Percentiles rank a stretch among this genome's conserved stretches.
These are phyloP conservation scores for Colletotrichum sp. DNA, from an alignment of 2,329 filamentous ascomycete genomes.

Conservation along the genomic window DNA sequence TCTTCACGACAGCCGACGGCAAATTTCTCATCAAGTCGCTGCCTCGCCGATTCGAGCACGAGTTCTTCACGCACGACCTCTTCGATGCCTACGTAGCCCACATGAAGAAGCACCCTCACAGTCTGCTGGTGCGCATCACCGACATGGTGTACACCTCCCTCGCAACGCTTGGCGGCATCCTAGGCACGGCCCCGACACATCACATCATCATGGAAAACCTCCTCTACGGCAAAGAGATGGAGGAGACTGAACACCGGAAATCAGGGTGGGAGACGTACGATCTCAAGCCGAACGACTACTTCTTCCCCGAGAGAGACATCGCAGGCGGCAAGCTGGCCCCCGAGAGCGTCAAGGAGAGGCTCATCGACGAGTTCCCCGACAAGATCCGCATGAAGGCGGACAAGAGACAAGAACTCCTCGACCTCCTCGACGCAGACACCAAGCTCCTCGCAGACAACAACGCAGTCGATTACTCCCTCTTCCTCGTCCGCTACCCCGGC, in stretches of 20 bases:
- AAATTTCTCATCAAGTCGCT: slow-evolving; percentile 75
- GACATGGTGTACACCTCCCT: slow-evolving; percentile 67
- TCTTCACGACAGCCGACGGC: slow-evolving; percentile 71
- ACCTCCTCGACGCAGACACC: slow-evolving; percentile 65
- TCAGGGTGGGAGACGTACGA: slow-evolving; percentile 73
- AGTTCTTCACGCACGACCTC: slow-evolving; percentile 71
- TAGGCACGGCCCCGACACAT: slow-evolving; percentile 69
- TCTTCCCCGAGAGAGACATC: slow-evolving; percentile 77
- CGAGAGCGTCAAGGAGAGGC: slow-evolving; percentile 66
- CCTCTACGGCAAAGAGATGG: slow-evolving; percentile 61
- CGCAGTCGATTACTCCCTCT: slow-evolving; percentile 78
- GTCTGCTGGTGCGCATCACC: slow-evolving; percentile 73
- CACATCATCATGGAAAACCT: slow-evolving; percentile 83
- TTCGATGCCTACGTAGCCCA: slow-evolving; percentile 68
- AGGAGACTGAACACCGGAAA: slow-evolving; percentile 35
- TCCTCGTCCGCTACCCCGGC: slow-evolving; percentile 60
- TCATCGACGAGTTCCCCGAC: slow-evolving; percentile 72
- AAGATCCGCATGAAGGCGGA: slow-evolving; percentile 62
- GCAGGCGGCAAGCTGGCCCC: slow-evolving; percentile 67
- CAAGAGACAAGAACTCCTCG: slow-evolving; percentile 61
- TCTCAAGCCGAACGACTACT: slow-evolving; percentile 76
- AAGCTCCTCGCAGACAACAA: slow-evolving; percentile 65
- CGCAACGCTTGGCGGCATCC: slow-evolving; percentile 60
- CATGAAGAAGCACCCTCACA: slow-evolving; percentile 64
- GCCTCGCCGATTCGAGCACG: slow-evolving; percentile 71